Evolutionary conservation across 2,329 filamentous ascomycete genomes (phyloP), one percentile per base, ranked within the genome.

Genomic region (Hypoxylon sp.): DNA sequence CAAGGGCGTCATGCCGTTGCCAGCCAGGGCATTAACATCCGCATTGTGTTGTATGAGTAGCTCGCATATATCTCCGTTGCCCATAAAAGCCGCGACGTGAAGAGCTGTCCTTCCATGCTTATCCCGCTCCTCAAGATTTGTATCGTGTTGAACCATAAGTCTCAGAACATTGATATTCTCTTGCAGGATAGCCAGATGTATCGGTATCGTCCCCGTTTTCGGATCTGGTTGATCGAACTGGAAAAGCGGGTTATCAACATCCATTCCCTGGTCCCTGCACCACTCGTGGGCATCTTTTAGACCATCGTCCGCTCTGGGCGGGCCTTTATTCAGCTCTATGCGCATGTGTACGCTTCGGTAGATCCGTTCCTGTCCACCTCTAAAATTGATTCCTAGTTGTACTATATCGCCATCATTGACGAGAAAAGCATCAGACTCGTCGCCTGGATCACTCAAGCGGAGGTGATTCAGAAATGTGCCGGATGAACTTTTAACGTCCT

Each of bases 341-440:
- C 96, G 88, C 81, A 99, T 98, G 82, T 98, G 98, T 72, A 99
- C 96, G 75, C 96, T 99, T 74, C 96, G 90, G 77, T 98, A 99
- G 49, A 99, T 99, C 90, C 97, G 97, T 80, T 99, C 96, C 81
- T 99, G 96, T 55, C 96, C 96, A 2, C 96, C 96, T 73, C 97
- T 94, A 80, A 99, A 99, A 80, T 99, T 96, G 71, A 99, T 99
- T 21, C 96, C 96, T n/a, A 99, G 85, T 82, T 99, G 96, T 14
- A 99, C 92, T 70, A 99, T 95, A 79, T 99, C 96, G n/a, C 96
- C 96, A 79, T 99, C 96, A 74, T 97, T 97, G 62, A 99, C 88
- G 0, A 92, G 88, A 76, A 93, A 98, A 0, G 94, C 92, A 78
- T 93, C 93, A 61, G 93, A 97, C 79, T 97, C 93, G 71, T 92